Conservation (phyloP, 306 rosid genomes). For the Cicer chorassanicum region DNA sequence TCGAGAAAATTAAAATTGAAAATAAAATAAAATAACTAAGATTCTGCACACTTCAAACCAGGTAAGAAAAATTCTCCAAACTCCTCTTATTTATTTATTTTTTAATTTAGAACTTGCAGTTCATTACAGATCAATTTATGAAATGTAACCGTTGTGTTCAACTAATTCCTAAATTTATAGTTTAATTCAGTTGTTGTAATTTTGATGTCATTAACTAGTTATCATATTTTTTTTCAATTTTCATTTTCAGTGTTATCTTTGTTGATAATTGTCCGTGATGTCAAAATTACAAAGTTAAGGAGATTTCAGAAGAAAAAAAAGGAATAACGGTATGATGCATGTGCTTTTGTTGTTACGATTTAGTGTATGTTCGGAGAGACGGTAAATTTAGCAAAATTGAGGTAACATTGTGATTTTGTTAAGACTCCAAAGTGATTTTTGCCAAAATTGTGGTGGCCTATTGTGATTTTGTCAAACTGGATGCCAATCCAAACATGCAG, state of each 20-base stretch:
- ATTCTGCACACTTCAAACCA: slow-evolving; percentile 17
- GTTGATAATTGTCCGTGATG: slow-evolving; percentile 38
- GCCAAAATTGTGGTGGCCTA: neutral
- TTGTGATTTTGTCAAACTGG: neutral
- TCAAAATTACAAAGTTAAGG: slow-evolving; percentile 26
- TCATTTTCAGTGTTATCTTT: slow-evolving; percentile 12
- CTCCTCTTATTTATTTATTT: neutral
- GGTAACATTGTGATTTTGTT: neutral
- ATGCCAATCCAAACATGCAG: neutral
- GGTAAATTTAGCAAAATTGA: neutral
- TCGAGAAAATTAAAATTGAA: no score
- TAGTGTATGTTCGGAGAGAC: neutral
- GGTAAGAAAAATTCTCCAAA: slow-evolving; percentile 19
- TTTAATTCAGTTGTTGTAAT: slow-evolving; percentile 5
- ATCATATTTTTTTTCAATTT: neutral
- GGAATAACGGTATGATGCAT: slow-evolving; percentile 14
- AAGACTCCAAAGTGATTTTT: neutral
- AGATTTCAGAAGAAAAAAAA: slow-evolving; percentile 4
- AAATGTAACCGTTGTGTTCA: neutral
- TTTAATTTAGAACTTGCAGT: slow-evolving; percentile 6
- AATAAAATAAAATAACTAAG: neutral
- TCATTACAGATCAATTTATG: neutral
- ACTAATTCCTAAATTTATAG: neutral
- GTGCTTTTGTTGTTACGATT: slow-evolving; percentile 5
- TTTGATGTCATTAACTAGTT: neutral